phyloP scores from a whole-genome alignment of 306 rosid genomes.

The Abrus precatorius region DNA sequence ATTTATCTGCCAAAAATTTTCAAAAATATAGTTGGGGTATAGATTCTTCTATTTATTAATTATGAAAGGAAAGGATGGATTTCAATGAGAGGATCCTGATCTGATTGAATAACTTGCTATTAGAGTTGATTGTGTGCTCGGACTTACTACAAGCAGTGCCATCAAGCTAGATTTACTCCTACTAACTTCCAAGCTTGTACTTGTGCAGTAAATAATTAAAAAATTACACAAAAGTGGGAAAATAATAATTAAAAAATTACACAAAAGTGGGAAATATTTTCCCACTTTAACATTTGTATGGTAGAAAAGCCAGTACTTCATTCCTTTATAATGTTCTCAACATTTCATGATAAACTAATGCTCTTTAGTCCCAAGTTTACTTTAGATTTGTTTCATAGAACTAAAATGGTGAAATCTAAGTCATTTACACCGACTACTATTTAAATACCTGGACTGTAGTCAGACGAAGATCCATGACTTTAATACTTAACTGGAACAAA shows the following conservation, averaged over 20 bases:
- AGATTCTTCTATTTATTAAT: neutral
- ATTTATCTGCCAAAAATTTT: neutral
- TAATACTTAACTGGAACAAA: neutral
- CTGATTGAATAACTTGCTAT: neutral
- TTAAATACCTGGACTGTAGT: neutral
- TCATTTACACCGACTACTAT: neutral
- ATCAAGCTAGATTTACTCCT: neutral
- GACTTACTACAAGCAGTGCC: neutral
- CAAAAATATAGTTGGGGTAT: neutral
- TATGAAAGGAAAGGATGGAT: neutral
- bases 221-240: neutral
- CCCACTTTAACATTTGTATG: neutral
- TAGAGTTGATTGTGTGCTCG: neutral
- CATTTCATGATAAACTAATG: neutral
- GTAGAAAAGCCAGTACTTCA: neutral
- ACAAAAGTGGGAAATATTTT: neutral
- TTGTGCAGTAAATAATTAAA: neutral
- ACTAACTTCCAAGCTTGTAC: neutral
- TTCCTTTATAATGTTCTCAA: neutral
- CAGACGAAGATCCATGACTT: neutral
- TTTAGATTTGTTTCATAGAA: constrained; percentile 5
- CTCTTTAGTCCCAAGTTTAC: constrained; percentile 9
- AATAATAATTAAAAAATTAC: neutral
- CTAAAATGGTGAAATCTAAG: neutral
- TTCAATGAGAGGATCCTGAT: neutral